Evolutionary conservation across 345 rosid genomes (phyloP), one percentile per base, ranked within the genome.

Genomic region (Lepidium didymum): DNA sequence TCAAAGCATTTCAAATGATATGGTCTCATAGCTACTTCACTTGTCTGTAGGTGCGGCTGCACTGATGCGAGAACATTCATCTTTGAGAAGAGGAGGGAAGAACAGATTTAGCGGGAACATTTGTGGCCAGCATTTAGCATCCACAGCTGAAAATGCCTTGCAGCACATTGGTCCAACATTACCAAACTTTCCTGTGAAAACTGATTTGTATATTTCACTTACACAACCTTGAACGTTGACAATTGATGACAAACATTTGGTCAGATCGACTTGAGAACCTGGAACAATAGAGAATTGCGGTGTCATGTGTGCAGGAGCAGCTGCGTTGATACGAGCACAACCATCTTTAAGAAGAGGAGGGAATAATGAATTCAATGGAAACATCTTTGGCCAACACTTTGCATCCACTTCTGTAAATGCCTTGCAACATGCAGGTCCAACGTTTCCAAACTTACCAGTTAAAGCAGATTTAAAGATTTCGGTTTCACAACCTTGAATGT

Each of bases 331-430:
- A 7, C 12, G 45, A 34, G 62, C 33, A 19, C 55, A 62, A 10
- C 27, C 27, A 44, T 62, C 33, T 1, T 62, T 62, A 2, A 62
- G 34, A 46, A 62, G 43, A 46, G 43, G 42, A 34, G 67, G 44
- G 1, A 62, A 46, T 14, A 46, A 19, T 3, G 44, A 44, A 46
- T 46, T 46, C 55, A 62, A 8, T 0, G 67, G 43, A 7, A 62
- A 62, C 31, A 45, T 45, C 8, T 62, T 7, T 18, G 43, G 55
- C 67, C 55, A 62, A 34, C 56, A 46, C n/a, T 62, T 62, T 62
- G 19, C 21, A 34, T 46, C 67, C 6, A 62, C 13, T 18, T 62
- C 43, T 3, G 0, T 34, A 62, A 62, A 47, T 10, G 21, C 35
- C 0, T 63, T 21, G 23, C 55, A 62, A 29, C 33, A 29, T 29